phyloP scores from a whole-genome alignment of 495 filamentous ascomycete species.

The Penicillium ucsense region DNA sequence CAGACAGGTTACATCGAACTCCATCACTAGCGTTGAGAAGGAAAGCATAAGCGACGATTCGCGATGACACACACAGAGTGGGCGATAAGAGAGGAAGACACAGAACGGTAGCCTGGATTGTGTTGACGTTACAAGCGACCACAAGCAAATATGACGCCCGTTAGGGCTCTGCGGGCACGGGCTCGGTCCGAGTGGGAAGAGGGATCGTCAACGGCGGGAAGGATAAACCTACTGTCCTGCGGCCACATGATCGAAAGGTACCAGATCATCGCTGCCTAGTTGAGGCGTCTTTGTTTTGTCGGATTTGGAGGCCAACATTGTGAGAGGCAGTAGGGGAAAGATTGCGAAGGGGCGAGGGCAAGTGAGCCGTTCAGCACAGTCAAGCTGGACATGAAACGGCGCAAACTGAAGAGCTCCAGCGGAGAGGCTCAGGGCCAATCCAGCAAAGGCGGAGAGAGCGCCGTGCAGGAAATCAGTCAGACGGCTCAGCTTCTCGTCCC shows the following conservation, averaged over 20 bases:
- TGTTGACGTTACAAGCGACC: background rate
- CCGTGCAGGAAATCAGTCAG: too few species aligned
- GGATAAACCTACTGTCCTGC: conserved; percentile 81
- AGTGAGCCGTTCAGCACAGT: conserved; percentile 7
- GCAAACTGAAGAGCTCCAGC: background rate
- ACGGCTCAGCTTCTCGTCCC: too few species aligned
- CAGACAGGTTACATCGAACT: conserved; percentile 75
- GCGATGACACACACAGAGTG: too few species aligned
- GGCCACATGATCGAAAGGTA: conserved; percentile 70
- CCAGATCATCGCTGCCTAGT: conserved; percentile 44
- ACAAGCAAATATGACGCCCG: background rate
- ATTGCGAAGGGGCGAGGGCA: background rate
- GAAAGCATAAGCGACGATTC: conserved; percentile 4
- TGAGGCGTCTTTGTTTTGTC: conserved; percentile 28
- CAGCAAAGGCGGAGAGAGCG: background rate
- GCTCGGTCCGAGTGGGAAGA: background rate
- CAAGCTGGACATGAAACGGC: conserved; percentile 5
- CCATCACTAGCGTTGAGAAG: conserved; percentile 56
- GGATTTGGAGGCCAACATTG: conserved; percentile 29
- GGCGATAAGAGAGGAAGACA: too few species aligned
- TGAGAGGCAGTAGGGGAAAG: conserved; percentile 6
- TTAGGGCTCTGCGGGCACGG: conserved; percentile 4
- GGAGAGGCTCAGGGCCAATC: background rate
- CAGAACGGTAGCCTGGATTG: too few species aligned
- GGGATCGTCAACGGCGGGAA: background rate